Conservation (phyloP, 495 filamentous ascomycete genomes). For the Aspergillus ellipticus region DNA sequence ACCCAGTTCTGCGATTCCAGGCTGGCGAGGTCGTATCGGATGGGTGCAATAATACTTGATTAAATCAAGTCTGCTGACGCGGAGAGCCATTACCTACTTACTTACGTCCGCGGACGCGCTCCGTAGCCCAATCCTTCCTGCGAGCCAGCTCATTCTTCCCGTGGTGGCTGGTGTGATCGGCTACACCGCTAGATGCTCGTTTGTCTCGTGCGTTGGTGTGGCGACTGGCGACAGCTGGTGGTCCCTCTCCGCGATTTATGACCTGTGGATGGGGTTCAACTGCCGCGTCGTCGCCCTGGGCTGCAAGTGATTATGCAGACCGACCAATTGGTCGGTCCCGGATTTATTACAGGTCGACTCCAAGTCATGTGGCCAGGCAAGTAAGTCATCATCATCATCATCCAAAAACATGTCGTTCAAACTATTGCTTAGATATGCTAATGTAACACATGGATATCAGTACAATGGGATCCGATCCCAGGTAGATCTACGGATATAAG, state of each 20-base stretch:
- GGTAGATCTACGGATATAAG: conserved; percentile 18
- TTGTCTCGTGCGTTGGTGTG: neutral
- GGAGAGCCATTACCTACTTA: too few relatives aligned
- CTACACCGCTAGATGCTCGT: neutral
- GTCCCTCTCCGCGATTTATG: neutral
- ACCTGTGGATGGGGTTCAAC: neutral
- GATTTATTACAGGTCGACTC: neutral
- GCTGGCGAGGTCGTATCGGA: too few relatives aligned
- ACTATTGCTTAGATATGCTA: conserved; percentile 21
- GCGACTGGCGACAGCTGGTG: neutral
- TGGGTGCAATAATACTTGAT: too few relatives aligned
- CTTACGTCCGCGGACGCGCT: neutral
- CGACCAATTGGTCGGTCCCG: neutral
- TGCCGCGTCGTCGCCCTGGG: neutral
- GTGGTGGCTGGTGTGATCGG: neutral
- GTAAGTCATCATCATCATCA: neutral
- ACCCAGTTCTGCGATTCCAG: too few relatives aligned
- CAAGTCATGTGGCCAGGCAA: neutral
- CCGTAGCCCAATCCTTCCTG: neutral
- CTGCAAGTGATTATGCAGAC: neutral
- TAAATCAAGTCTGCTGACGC: too few relatives aligned
- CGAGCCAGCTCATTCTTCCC: neutral
- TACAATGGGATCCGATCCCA: conserved; percentile 15
- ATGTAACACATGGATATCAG: conserved; percentile 28
- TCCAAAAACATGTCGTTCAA: conserved; percentile 8